Evolutionary conservation across 345 rosid species (phyloP), one percentile per base, ranked within the genome.

Genomic region (Dovyalis caffra): DNA sequence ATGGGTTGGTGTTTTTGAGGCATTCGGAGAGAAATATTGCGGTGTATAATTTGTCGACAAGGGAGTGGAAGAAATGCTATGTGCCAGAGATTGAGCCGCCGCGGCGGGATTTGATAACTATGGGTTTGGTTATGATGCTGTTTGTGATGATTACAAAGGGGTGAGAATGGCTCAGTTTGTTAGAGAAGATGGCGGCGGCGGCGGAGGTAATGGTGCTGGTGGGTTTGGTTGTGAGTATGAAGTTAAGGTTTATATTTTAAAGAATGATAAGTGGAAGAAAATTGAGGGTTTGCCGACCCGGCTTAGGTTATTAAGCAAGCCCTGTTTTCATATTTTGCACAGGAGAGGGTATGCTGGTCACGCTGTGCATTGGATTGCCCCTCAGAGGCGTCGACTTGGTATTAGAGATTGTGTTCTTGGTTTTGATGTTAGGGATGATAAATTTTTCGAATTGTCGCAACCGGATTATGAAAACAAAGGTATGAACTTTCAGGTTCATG

Each of bases 331-430:
- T 66, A 73, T 62, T 35, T 70, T 77, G 73, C 64, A 68, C 68
- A 69, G 76, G 20, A 76, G 83, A 53, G 85, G 74, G 3, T 72
- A 72, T 69, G 89, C 69, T 31, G 33, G 71, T 63, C 68, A 77
- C 21, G 62, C 73, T 31, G 53, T 89, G 78, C 90, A 89, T 38
- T 89, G 90, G 89, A 26, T 82, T 8, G 32, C 67, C 76, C 84
- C 87, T 6, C 71, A 69, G 6, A 69, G 79, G 60, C 69, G 61
- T 4, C 74, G 43, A 34, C 18, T 76, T 16, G 80, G 69, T 37
- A 34, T 74, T 16, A 65, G 45, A 4, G 72, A 63, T 37, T 64
- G 31, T 4, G 70, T 87, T 11, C 68, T 81, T 25, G 86, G 80
- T 0, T 80, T 84, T 28, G 83, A 80, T 71, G 25, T 87, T 16